Evolutionary conservation across 1,139 yeast species (phyloP).

Genomic region (Geotrichum histeridarum): DNA sequence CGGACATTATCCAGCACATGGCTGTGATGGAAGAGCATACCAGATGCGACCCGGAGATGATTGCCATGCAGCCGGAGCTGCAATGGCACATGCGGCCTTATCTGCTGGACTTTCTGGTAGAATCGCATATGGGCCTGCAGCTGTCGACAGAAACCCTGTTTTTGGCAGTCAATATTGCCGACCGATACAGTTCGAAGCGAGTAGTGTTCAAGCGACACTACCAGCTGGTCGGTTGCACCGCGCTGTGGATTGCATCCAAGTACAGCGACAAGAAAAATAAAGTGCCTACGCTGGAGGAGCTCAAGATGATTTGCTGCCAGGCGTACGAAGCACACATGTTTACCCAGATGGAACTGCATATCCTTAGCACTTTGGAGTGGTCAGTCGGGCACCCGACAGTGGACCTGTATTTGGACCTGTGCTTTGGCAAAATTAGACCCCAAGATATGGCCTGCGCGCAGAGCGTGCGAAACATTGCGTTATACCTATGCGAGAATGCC

Average conservation of each 20-base stretch:
- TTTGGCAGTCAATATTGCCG: slow-evolving; percentile 74
- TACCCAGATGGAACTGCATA: slow-evolving; percentile 91
- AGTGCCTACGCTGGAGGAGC: slow-evolving; percentile 76
- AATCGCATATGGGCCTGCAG: slow-evolving; percentile 71
- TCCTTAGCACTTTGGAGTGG: slow-evolving; percentile 83
- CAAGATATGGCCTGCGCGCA: slow-evolving; percentile 30
- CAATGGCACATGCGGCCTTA: slow-evolving; percentile 92
- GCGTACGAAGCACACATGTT: slow-evolving; percentile 89
- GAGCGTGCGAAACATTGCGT: slow-evolving; percentile 49
- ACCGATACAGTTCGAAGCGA: slow-evolving; percentile 85
- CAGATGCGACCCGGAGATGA: slow-evolving; percentile 48
- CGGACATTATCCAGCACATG: slow-evolving; percentile 9
- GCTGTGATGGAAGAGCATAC: slow-evolving; percentile 5
- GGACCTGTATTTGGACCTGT: slow-evolving; percentile 35
- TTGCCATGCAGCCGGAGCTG: slow-evolving; percentile 86
- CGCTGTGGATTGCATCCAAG: slow-evolving; percentile 93
- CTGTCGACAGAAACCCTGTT: slow-evolving; percentile 76
- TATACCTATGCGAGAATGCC: slow-evolving; percentile 72
- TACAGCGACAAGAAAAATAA: slow-evolving; percentile 81
- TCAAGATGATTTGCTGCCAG: slow-evolving; percentile 72
- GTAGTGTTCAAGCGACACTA: slow-evolving; percentile 89
- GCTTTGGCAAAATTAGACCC: slow-evolving; percentile 27
- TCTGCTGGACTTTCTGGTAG: slow-evolving; percentile 74
- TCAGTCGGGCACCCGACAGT: slow-evolving; percentile 54
- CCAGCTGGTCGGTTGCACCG: slow-evolving; percentile 87